Base-by-base conservation (phyloP, 2,329 filamentous ascomycete genomes). In the Sclerotinia sclerotiorum region DNA sequence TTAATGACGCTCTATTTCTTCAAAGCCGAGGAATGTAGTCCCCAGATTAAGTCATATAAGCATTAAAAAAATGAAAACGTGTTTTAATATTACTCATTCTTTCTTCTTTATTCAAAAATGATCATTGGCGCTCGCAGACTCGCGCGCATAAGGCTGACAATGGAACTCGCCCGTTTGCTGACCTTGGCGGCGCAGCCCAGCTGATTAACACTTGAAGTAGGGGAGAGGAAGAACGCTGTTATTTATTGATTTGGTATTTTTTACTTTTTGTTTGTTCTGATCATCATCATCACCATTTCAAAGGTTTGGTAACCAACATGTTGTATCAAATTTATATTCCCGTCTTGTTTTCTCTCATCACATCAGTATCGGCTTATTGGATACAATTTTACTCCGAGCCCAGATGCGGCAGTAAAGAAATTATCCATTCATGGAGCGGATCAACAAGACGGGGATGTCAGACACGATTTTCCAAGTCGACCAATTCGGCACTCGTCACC, bases 351-450 rank as follows among this genome's bases (percentile, higher is more conserved):
- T 57, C 63, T 27, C n/a, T 58, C 4, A 35, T 65, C 4, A 21
- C 63, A 11, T 48, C 51, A 4, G 44, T 52, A 11, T 46, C 63
- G 7, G 63, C 51, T 15, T 65, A 48, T 21, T 65, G 63, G 63
- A 48, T 65, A 39, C 24, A 65, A 24, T 65, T 65, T 27, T 24
- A 58, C 10, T 46, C 39, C 2, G 52, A 46, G 2, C 11, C 51
- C 7, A 35, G 17, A 35, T 65, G 63, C 21, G n/a, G 24, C 13
- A 35, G 27, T 15, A 35, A 48, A 44, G 51, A 55, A 13, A 44
- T 19, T 48, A 8, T 35, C 17, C 51, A 27, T 8, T 35, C 39
- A 19, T 57, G 54, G 39, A 65, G 10, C 5, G 54, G 63, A 32
- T 27, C 35, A 13, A 29, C 63, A 13, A 58, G n/a, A 17, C 52